Evolutionary conservation across 345 rosid genomes (phyloP).

Genomic region (Linum lewisii): DNA sequence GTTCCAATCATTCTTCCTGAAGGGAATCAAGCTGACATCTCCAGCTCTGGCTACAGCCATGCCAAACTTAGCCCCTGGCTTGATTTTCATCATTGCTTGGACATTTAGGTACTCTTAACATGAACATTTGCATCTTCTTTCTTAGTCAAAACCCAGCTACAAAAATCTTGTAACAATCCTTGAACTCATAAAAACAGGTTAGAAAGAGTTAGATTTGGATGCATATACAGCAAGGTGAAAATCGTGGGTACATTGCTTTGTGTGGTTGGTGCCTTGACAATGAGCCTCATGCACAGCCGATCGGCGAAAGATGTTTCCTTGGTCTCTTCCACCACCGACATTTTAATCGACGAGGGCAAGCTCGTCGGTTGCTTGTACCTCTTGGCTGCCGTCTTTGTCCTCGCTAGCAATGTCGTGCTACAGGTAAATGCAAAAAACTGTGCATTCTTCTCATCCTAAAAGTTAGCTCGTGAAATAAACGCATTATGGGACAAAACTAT

Average conservation of each 20-base stretch:
- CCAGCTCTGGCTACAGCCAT: constrained; percentile 94
- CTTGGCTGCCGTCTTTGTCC: constrained; percentile 52
- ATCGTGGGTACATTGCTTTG: constrained; percentile 70
- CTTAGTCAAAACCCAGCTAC: background rate
- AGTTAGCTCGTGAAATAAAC: background rate
- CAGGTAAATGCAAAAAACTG: constrained; percentile 38
- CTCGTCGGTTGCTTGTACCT: constrained; percentile 73
- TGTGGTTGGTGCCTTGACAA: constrained; percentile 59
- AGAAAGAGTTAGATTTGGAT: constrained; percentile 61
- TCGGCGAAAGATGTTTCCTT: constrained; percentile 11
- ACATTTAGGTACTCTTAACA: constrained; percentile 57
- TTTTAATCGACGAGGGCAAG: constrained; percentile 39
- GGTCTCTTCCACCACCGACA: background rate
- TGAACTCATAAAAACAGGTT: too few relatives aligned
- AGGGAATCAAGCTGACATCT: constrained; percentile 77
- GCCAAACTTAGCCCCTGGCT: constrained; percentile 90
- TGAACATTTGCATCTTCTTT: too few relatives aligned
- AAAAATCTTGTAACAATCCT: constrained; percentile 7
- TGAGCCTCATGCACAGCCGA: constrained; percentile 75
- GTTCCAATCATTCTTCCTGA: constrained; percentile 61
- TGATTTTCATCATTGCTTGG: constrained; percentile 89
- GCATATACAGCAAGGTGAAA: constrained; percentile 69
- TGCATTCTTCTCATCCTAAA: background rate
- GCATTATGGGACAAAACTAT: background rate
- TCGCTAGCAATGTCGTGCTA: constrained; percentile 59